Conservation (phyloP, 1,284 basidiomycete genomes). For the Golubevia sp. region DNA sequence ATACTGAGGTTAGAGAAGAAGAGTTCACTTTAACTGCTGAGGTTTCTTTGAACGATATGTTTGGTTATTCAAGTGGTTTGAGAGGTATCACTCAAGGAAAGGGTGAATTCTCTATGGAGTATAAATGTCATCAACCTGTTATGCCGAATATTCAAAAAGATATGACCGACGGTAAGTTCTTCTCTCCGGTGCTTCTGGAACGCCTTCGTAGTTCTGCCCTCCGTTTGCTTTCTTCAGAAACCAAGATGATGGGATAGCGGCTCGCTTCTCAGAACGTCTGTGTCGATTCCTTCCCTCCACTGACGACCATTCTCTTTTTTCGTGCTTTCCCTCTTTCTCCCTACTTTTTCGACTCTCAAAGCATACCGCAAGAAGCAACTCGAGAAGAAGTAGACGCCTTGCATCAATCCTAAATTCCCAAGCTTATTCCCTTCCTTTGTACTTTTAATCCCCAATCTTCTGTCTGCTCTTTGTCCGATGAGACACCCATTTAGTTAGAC, state of each 20-base stretch:
- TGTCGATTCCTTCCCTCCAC: no score
- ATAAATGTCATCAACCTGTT: slow-evolving; percentile 80
- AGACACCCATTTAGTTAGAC: slow-evolving; percentile 3
- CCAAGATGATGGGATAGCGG: no score
- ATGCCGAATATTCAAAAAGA: slow-evolving; percentile 84
- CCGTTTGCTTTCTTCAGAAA: no score
- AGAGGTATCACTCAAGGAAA: slow-evolving; percentile 83
- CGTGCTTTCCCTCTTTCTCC: no score
- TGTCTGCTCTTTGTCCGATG: neutral
- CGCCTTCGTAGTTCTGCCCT: no score
- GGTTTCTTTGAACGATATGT: slow-evolving; percentile 97
- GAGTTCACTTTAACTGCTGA: slow-evolving; percentile 92
- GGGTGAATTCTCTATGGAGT: slow-evolving; percentile 94
- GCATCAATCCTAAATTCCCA: neutral
- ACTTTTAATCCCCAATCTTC: neutral
- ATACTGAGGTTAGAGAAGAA: slow-evolving; percentile 95
- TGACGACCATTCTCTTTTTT: no score
- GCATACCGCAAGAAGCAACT: slow-evolving; percentile 1
- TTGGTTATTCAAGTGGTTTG: slow-evolving; percentile 90
- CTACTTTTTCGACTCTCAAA: no score
- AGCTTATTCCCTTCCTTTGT: neutral
- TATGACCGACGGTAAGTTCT: slow-evolving; percentile 70
- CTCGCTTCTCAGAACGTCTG: no score
- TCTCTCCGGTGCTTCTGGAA: no score
- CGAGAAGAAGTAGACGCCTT: neutral